Evolutionary conservation across 352 stramenopile genomes (phyloP).

Genomic region (Pythium chondricola): DNA sequence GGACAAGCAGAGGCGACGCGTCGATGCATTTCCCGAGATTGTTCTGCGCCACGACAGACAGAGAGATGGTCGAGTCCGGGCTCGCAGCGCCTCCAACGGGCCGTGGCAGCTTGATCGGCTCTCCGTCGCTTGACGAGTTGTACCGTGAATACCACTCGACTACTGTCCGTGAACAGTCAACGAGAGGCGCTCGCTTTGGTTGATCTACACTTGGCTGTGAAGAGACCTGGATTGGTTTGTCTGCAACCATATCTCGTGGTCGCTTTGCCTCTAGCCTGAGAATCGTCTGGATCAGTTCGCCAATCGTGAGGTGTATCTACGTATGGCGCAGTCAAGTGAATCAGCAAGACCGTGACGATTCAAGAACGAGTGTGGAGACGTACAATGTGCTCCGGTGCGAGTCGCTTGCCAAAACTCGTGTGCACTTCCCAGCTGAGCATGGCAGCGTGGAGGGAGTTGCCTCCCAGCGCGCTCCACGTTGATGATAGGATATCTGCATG

Average conservation of each 20-base stretch:
- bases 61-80: neutral
- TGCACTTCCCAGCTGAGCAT: constrained; percentile 38
- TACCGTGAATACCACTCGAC: constrained; percentile 7
- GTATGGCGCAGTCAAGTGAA: neutral
- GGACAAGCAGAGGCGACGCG: constrained; percentile 49
- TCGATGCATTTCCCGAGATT: constrained; percentile 61
- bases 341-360: neutral
- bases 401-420: constrained; percentile 9
- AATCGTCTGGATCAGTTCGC: too few species aligned
- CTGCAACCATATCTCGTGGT: too few species aligned
- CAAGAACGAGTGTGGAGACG: neutral
- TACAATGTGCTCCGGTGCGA: constrained; percentile 21
- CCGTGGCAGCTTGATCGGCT: neutral
- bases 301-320: neutral
- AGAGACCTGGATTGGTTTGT: neutral
- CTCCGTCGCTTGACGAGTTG: neutral
- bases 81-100: neutral
- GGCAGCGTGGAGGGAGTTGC: constrained; percentile 49
- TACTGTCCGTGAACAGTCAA: neutral
- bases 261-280: too few species aligned
- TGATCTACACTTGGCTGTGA: neutral
- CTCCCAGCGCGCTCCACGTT: constrained; percentile 41
- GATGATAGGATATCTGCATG: neutral
- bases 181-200: too few species aligned
- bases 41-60: constrained; percentile 18